A percentile compares a stretch with the other conserved stretches of the same genome.
Conservation (phyloP, 2,329 filamentous ascomycete species). For the Colletotrichum caudatum region DNA sequence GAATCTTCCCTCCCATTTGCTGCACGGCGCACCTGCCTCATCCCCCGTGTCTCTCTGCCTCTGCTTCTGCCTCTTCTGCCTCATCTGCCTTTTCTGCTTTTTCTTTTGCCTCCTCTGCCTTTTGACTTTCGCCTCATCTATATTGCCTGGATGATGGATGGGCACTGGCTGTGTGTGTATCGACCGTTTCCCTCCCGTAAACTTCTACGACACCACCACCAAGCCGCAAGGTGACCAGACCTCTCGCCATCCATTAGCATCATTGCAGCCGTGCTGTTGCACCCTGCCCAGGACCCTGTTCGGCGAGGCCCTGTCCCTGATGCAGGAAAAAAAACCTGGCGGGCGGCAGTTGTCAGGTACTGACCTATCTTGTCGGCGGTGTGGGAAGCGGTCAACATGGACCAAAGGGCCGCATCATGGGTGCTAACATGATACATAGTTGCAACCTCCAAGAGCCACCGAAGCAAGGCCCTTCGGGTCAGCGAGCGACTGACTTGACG, state of each 20-base stretch:
- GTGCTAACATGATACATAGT: constrained; percentile 35
- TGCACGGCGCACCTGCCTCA: neutral
- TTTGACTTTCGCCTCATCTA: neutral
- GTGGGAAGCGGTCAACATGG: constrained; percentile 30
- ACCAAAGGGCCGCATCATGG: neutral
- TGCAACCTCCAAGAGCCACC: neutral
- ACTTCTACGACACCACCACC: neutral
- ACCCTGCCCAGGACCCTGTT: constrained; percentile 1
- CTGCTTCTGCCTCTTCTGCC: neutral
- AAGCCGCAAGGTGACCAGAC: neutral
- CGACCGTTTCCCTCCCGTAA: neutral
- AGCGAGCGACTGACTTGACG: constrained; percentile 7
- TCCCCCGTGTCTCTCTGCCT: neutral
- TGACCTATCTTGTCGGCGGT: constrained; percentile 31
- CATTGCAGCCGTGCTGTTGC: neutral
- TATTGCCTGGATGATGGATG: neutral
- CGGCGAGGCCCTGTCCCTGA: neutral
- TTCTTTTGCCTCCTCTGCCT: neutral
- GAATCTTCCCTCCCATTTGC: neutral
- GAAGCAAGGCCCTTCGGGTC: constrained; percentile 23
- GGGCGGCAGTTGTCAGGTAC: constrained; percentile 25
- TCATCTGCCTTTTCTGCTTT: neutral
- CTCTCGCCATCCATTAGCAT: neutral
- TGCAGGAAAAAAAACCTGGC: neutral
- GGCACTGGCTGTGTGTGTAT: neutral